These are phyloP conservation scores for Lentinula edodes DNA, from an alignment of 768 basidiomycete genomes.

Conservation along the genomic window DNA sequence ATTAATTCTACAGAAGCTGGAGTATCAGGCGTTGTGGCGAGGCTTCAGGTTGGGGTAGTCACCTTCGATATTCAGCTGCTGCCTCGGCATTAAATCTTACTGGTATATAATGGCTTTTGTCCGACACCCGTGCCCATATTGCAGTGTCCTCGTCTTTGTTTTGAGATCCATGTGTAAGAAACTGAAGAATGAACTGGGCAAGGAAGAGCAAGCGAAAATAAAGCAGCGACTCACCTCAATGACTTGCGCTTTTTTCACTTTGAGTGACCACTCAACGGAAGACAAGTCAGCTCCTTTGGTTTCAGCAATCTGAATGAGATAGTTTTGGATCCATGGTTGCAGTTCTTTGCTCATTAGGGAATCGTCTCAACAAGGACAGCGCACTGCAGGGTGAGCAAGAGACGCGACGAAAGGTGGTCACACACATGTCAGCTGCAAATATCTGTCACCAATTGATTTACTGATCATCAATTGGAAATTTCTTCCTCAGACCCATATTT, in stretches of 20 bases:
- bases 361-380: neutral
- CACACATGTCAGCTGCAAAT: neutral
- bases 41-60: neutral
- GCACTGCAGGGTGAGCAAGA: neutral
- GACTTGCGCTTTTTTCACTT: neutral
- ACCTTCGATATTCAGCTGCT: neutral
- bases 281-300: neutral
- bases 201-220: neutral
- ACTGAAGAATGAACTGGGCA: neutral
- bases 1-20: neutral
- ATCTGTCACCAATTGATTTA: too few species aligned
- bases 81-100: neutral
- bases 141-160: neutral
- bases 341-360: neutral
- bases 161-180: neutral
- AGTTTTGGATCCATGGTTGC: conserved; percentile 1
- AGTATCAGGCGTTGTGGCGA: too few species aligned
- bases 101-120: neutral
- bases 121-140: conserved; percentile 1
- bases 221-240: neutral
- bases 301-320: neutral
- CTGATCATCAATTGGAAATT: too few species aligned
- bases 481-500: too few species aligned
- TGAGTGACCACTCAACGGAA: neutral
- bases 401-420: neutral